Base-by-base conservation (phyloP, 2,329 filamentous ascomycete species). In the Fusarium pininemorale region DNA sequence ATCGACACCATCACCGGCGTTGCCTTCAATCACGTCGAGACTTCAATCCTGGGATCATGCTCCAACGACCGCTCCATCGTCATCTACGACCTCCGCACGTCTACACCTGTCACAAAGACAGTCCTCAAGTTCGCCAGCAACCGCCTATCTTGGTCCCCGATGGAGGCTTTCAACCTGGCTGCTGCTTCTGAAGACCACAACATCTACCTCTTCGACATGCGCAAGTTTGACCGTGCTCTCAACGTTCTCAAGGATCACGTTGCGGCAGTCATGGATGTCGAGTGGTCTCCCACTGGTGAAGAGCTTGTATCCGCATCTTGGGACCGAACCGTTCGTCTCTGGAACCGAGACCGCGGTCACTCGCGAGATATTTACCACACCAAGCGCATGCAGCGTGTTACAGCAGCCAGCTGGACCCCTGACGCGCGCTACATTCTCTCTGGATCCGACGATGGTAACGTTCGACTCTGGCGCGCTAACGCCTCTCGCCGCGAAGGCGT, bases 341-440 rank as follows among this genome's bases (percentile, higher is more conserved):
- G 95, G 93, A 90, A 90, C 80, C 89, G 93, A 64, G 90, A 92
- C 74, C 87, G 92, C 70, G 96, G 96, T 30, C 94, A 96, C 83
- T 95, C 93, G 20, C 89, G 95, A 77, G 96, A 99, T 80, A 91
- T 98, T 55, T 99, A 98, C 84, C 95, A 98, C 85, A 98, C 96
- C 24, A 97, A 98, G 84, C 91, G 96, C 73, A 98, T 98, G 96
- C 96, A 98, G 85, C 90, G 96, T 76, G 95, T 98, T 63, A 97
- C 97, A 85, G 92, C 92, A 15, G 91, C 91, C 54, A 90, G 90
- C 70, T 98, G 93, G 88, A 96, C 95, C 0, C 93, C 95, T 11
- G 96, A 99, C 82, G 92, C 93, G 75, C 94, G 94, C 78, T 99
- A 97, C 81, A 85, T 99, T 28, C 88, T 99, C 53, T 95, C 93